Conservation (phyloP, 73 alveolate species). For the Paramecium caudatum region DNA sequence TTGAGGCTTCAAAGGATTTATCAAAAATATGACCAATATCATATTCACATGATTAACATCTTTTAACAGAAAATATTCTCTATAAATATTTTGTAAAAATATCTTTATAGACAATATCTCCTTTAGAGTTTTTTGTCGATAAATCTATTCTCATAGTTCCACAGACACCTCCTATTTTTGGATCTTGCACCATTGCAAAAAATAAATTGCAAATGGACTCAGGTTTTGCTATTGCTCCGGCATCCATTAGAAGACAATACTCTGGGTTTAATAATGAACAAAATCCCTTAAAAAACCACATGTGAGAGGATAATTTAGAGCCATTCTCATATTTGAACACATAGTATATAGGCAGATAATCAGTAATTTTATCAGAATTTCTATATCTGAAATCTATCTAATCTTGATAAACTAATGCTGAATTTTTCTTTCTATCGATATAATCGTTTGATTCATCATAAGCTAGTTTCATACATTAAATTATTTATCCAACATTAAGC, state of each 20-base stretch:
- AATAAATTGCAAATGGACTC: slow-evolving; percentile 31
- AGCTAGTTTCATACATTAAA: no score
- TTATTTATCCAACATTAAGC: no score
- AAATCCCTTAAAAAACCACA: slow-evolving; percentile 79
- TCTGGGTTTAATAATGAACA: slow-evolving; percentile 72
- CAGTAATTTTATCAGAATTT: background rate
- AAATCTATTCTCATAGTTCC: slow-evolving; percentile 60
- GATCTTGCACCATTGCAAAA: slow-evolving; percentile 11
- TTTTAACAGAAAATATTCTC: slow-evolving; percentile 7
- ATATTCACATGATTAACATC: slow-evolving; percentile 69
- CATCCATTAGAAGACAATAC: slow-evolving; percentile 72
- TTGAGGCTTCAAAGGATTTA: slow-evolving; percentile 75
- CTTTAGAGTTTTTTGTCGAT: background rate
- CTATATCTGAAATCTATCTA: background rate
- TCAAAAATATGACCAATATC: slow-evolving; percentile 77
- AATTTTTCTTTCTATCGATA: no score
- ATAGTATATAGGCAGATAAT: slow-evolving; percentile 49
- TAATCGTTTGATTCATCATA: no score
- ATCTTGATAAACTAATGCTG: no score
- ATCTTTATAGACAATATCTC: slow-evolving; percentile 24
- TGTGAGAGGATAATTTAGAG: slow-evolving; percentile 68
- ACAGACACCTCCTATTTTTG: slow-evolving; percentile 70
- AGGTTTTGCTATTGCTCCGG: slow-evolving; percentile 65
- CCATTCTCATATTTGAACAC: slow-evolving; percentile 73
- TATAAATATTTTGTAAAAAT: background rate